Base-by-base conservation (phyloP, 2,329 filamentous ascomycete genomes). In the Arthroderma sp. region DNA sequence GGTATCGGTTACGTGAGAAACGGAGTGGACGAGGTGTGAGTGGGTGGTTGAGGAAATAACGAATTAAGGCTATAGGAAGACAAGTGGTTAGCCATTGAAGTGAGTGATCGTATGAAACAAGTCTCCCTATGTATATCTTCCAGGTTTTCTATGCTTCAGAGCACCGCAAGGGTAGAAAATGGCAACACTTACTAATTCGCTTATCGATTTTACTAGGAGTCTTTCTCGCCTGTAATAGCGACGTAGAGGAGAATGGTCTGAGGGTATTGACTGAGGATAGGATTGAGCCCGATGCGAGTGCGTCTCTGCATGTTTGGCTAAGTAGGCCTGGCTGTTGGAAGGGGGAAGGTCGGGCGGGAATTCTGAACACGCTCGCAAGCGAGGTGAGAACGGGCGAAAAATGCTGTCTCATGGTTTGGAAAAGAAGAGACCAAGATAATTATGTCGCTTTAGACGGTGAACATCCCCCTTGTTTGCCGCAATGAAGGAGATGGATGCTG, bases 1-100 rank as follows among this genome's bases (percentile, higher is more conserved):
- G 83, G 73, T 84, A 81, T 58, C 93, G 85, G 72, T 86, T 87
- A 65, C 91, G 89, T 41, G 83, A 89, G 81, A 97, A 91, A 66
- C 89, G 86, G 63, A 98, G 81, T 0, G 93, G 91, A 11, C 84
- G 82, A 0, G 84, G 85, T 5, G 82, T 86, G 31, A 80, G 73
- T 1, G 84, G 83, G 71, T 88, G 85, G 66, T 79, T 74, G 64
- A 88, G 81, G 71, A 84, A 81, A 74, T 87, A 88, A 65, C 84
- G 78, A 70, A 88, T 87, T 57, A 82, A 68, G 37, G 79, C 81
- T 84, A 65, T 4, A n/a, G 6, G 53, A 58, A 31, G 25, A 56
- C 19, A 39, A 9, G n/a, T 6, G 15, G 7, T 28, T 38, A 44
- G 31, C 21, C 11, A 37, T 17, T 21, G 28, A 21, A 23, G 8